These are phyloP conservation scores for Lactifluus subvellereus DNA, from an alignment of 768 basidiomycete species.

Conservation along the genomic window DNA sequence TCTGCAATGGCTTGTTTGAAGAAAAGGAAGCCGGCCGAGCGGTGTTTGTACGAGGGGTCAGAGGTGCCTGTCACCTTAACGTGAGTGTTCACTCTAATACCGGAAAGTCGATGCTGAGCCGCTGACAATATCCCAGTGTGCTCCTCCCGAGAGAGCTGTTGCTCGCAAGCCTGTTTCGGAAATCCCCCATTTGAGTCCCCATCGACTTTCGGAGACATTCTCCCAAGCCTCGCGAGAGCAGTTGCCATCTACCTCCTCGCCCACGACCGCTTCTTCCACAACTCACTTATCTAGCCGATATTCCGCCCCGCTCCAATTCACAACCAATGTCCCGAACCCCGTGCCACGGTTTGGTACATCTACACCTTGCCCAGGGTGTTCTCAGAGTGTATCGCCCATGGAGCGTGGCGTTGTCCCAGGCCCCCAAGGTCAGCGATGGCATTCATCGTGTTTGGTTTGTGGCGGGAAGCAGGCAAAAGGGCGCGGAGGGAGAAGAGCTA, in stretches of 20 bases:
- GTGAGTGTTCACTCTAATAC: slow-evolving; percentile 30
- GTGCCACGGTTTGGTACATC: slow-evolving; percentile 55
- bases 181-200: slow-evolving; percentile 6
- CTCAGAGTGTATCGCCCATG: slow-evolving; percentile 70
- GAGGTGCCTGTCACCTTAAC: slow-evolving; percentile 67
- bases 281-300: slow-evolving; percentile 36
- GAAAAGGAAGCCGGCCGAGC: slow-evolving; percentile 58
- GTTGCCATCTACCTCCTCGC: slow-evolving; percentile 26
- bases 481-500: slow-evolving; percentile 41
- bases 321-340: slow-evolving; percentile 33
- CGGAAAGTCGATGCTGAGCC: not conserved
- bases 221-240: slow-evolving; percentile 6
- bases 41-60: slow-evolving; percentile 59
- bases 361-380: slow-evolving; percentile 69
- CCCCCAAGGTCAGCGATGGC: slow-evolving; percentile 79
- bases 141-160: slow-evolving; percentile 40
- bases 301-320: slow-evolving; percentile 36
- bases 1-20: slow-evolving; percentile 60
- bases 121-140: slow-evolving; percentile 35
- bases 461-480: slow-evolving; percentile 57
- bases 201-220: slow-evolving; percentile 14
- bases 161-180: slow-evolving; percentile 27
- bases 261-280: slow-evolving; percentile 23
- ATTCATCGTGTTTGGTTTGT: slow-evolving; percentile 69
- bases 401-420: slow-evolving; percentile 82